Evolutionary conservation across 441 rosid species (phyloP).

Genomic region (Breynia disticha): DNA sequence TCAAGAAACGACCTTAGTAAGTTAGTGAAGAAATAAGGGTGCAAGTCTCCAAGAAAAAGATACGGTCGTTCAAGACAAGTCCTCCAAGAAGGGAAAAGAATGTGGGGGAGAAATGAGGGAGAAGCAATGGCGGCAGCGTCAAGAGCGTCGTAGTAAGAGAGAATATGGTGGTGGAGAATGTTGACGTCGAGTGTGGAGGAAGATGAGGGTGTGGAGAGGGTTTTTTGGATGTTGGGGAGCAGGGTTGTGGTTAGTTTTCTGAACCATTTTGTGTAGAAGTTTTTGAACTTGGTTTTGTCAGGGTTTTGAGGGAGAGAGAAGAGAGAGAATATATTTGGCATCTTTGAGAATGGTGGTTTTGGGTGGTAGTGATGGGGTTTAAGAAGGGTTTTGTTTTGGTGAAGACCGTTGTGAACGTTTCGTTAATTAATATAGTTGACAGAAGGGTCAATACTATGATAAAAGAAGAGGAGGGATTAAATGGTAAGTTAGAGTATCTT

Average conservation of each 20-base stretch:
- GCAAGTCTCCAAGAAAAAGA: constrained; percentile 79
- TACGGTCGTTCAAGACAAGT: constrained; percentile 61
- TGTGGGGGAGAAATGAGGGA: constrained; percentile 35
- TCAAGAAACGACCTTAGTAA: constrained; percentile 56
- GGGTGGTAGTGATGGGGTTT: neutral
- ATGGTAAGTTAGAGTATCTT: too few species aligned
- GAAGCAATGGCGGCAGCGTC: constrained; percentile 46
- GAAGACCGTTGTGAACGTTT: too few species aligned
- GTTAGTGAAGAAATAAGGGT: constrained; percentile 67
- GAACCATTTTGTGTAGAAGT: constrained; percentile 42
- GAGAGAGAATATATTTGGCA: constrained; percentile 34
- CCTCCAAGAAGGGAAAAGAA: constrained; percentile 68
- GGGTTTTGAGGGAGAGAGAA: constrained; percentile 30
- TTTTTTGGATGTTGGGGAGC: constrained; percentile 48
- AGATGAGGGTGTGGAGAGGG: constrained; percentile 30
- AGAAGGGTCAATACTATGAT: too few species aligned
- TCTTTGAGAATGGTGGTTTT: constrained; percentile 16
- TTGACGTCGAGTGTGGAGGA: constrained; percentile 36
- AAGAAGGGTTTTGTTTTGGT: too few species aligned
- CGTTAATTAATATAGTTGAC: too few species aligned
- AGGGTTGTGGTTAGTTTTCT: constrained; percentile 32
- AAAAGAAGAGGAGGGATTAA: too few species aligned
- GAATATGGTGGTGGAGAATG: constrained; percentile 55
- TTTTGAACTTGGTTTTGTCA: constrained; percentile 26
- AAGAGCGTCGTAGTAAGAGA: constrained; percentile 55